These are phyloP conservation scores for Pseudogymnoascus sp. DNA, from an alignment of 2,329 filamentous ascomycete genomes.

Conservation along the genomic window DNA sequence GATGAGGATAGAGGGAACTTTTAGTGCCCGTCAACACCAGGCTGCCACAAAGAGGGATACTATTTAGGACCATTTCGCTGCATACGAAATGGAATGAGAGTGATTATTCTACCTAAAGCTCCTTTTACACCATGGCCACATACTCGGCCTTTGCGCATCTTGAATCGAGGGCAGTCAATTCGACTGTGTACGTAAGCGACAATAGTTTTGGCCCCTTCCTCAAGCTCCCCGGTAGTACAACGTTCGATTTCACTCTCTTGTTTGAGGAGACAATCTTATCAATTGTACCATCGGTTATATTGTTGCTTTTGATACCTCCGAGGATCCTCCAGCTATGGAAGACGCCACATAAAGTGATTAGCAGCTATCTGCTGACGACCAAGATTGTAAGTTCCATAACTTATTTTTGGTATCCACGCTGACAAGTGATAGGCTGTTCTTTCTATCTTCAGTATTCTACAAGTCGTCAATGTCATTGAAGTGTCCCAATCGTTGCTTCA, in stretches of 20 bases:
- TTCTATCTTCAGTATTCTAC: conserved; percentile 16
- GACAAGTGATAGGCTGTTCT: conserved; percentile 13
- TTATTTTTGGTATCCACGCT: neutral
- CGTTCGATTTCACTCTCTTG: conserved; percentile 23
- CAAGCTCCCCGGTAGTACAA: conserved; percentile 8
- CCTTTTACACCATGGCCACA: conserved; percentile 10
- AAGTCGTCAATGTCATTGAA: conserved; percentile 15
- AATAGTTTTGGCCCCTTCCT: conserved; percentile 17
- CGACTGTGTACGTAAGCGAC: conserved; percentile 7
- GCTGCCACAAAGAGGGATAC: neutral
- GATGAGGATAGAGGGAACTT: neutral
- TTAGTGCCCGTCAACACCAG: neutral
- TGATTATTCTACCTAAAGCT: neutral
- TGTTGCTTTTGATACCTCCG: conserved; percentile 17
- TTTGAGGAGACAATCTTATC: conserved; percentile 24
- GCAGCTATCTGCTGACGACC: conserved; percentile 16
- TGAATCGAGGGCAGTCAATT: conserved; percentile 8
- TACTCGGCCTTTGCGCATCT: neutral
- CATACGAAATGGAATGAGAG: neutral
- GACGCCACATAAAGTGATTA: conserved; percentile 18
- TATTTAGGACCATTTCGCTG: neutral
- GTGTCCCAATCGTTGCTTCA: conserved; percentile 12
- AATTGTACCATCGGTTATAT: conserved; percentile 19
- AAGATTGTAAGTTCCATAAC: conserved; percentile 16
- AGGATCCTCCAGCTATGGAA: conserved; percentile 14